Conservation (phyloP, 495 filamentous ascomycete genomes). For the Xylaria intraflava region DNA sequence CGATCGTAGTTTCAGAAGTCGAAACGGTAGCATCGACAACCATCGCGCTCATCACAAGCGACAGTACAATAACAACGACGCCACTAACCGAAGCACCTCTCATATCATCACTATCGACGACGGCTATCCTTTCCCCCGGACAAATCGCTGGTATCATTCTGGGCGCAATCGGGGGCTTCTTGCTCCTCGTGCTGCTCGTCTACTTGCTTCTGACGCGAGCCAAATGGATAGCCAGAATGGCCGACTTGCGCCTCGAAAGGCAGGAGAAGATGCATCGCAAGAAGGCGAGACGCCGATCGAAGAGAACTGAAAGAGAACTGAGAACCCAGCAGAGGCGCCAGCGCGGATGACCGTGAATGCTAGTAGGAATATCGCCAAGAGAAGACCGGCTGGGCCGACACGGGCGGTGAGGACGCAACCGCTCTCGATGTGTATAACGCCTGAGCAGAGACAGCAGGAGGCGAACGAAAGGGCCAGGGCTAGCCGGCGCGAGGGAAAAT, state of each 20-base stretch:
- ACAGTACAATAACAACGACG: background rate
- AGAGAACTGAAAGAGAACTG: background rate
- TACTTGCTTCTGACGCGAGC: slow-evolving; percentile 4
- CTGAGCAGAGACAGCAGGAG: background rate
- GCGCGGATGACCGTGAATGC: background rate
- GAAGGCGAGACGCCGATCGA: background rate
- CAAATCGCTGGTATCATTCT: background rate
- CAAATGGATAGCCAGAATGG: background rate
- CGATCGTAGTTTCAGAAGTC: background rate
- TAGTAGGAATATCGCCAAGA: background rate
- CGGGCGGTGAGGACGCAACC: background rate
- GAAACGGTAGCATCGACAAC: slow-evolving; percentile 3
- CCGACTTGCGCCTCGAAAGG: background rate
- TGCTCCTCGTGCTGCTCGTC: slow-evolving; percentile 1
- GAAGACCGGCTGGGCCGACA: background rate
- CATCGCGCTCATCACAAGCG: background rate
- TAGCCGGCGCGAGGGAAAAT: background rate
- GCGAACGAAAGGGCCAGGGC: background rate
- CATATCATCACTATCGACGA: background rate
- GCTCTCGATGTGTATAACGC: background rate
- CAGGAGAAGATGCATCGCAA: background rate
- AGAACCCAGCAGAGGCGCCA: background rate
- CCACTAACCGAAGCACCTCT: background rate
- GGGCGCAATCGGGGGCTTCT: background rate
- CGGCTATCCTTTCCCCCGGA: background rate